Evolutionary conservation across 2,329 filamentous ascomycete species (phyloP).

Genomic region (Fusarium sp.): DNA sequence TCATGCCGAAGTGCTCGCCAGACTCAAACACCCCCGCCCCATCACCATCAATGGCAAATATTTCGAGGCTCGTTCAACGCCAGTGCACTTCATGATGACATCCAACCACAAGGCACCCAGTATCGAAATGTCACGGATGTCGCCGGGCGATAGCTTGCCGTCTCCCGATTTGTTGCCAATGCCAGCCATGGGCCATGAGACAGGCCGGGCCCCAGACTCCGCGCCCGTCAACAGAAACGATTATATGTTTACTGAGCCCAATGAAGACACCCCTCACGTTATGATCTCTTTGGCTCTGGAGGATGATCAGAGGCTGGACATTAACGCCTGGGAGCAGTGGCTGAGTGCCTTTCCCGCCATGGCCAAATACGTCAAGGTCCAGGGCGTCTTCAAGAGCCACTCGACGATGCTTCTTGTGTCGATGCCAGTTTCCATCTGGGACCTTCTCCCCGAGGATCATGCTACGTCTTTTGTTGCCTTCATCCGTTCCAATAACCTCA

Average conservation of each 20-base stretch:
- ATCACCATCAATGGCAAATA: constrained; percentile 68
- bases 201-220: constrained; percentile 44
- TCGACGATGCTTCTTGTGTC: constrained; percentile 69
- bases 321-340: constrained; percentile 71
- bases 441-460: constrained; percentile 67
- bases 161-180: constrained; percentile 36
- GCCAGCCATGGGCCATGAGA: constrained; percentile 33
- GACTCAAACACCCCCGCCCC: constrained; percentile 69
- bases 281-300: constrained; percentile 71
- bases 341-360: constrained; percentile 66
- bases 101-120: constrained; percentile 69
- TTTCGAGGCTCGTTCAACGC: constrained; percentile 69
- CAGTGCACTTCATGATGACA: constrained; percentile 74
- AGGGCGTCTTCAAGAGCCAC: constrained; percentile 71
- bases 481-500: constrained; percentile 68
- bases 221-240: constrained; percentile 38
- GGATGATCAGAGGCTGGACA: constrained; percentile 66
- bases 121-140: constrained; percentile 63
- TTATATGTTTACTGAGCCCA: constrained; percentile 57
- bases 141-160: constrained; percentile 40
- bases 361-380: constrained; percentile 70
- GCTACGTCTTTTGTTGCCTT: constrained; percentile 70
- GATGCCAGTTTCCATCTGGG: constrained; percentile 70
- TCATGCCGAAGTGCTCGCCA: constrained; percentile 70
- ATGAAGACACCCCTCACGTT: constrained; percentile 68